phyloP scores from a whole-genome alignment of 1,284 basidiomycete genomes.

The Sparassis latifolia region DNA sequence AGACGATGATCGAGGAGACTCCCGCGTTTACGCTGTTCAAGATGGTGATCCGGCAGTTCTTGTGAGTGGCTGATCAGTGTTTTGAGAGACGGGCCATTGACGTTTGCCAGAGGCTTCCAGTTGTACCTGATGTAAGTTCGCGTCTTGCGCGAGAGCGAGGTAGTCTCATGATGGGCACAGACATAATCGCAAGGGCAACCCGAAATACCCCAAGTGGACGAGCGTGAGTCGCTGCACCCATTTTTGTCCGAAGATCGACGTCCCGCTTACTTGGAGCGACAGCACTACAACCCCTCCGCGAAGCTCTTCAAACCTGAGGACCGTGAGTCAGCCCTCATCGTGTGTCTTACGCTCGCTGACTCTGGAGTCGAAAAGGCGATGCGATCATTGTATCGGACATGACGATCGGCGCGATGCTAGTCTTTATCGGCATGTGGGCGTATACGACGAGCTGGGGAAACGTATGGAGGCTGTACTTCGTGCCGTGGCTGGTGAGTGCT shows the following conservation, averaged over 20 bases:
- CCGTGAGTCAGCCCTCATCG: slow-evolving; percentile 9
- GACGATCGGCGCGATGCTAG: slow-evolving; percentile 41
- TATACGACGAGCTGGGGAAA: slow-evolving; percentile 18
- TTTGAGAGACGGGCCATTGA: background rate
- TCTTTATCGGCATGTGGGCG: slow-evolving; percentile 37
- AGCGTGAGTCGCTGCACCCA: slow-evolving; percentile 19
- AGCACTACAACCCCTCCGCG: slow-evolving; percentile 29
- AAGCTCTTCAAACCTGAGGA: slow-evolving; percentile 27
- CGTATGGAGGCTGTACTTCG: slow-evolving; percentile 36
- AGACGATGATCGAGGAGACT: slow-evolving; percentile 40
- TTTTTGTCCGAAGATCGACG: too few species aligned
- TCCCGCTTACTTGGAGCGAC: background rate
- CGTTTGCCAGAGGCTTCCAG: slow-evolving; percentile 31
- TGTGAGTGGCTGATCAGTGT: slow-evolving; percentile 21
- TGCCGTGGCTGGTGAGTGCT: slow-evolving; percentile 44
- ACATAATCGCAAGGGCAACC: slow-evolving; percentile 30
- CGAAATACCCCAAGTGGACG: slow-evolving; percentile 27
- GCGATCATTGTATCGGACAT: slow-evolving; percentile 50
- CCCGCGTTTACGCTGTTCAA: slow-evolving; percentile 50
- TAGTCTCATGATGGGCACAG: slow-evolving; percentile 4
- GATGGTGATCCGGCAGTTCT: slow-evolving; percentile 44
- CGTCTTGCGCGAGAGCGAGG: background rate
- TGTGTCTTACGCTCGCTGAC: background rate
- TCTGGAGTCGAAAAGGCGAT: slow-evolving; percentile 11
- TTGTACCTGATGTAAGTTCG: slow-evolving; percentile 26